These are phyloP conservation scores for Lenzites betulinus DNA, from an alignment of 768 basidiomycete genomes.

Conservation along the genomic window DNA sequence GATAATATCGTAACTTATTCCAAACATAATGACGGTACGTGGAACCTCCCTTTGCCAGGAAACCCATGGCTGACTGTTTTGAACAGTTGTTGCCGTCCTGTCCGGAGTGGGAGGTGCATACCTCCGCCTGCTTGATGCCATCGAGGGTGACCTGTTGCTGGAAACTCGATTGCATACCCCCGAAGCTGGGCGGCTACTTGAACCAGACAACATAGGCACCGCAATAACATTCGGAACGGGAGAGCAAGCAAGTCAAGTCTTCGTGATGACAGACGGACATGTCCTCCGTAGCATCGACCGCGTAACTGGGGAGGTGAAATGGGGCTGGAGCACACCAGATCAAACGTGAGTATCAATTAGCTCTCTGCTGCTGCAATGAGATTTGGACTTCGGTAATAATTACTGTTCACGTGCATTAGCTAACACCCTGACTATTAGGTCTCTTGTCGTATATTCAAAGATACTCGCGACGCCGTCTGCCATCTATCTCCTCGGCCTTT, in stretches of 20 bases:
- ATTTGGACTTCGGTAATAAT: no score
- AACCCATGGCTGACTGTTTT: no score
- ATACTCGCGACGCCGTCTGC: conserved; percentile 54
- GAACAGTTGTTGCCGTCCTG: conserved; percentile 64
- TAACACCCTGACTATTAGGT: conserved; percentile 41
- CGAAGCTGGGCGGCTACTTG: conserved; percentile 43
- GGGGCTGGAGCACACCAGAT: conserved; percentile 76
- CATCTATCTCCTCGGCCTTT: conserved; percentile 57
- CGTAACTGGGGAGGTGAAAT: conserved; percentile 54
- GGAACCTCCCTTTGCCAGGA: no score
- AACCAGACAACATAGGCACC: conserved; percentile 59
- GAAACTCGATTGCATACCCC: conserved; percentile 64
- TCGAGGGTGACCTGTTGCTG: conserved; percentile 62
- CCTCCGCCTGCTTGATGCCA: conserved; percentile 65
- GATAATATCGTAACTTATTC: conserved; percentile 72
- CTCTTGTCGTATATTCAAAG: conserved; percentile 63
- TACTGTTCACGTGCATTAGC: background rate
- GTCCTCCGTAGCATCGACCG: conserved; percentile 54
- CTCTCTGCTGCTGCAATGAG: no score
- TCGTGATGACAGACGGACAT: conserved; percentile 63
- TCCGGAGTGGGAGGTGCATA: conserved; percentile 76
- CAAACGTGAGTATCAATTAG: conserved; percentile 51
- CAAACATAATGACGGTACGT: conserved; percentile 57
- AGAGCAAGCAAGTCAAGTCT: conserved; percentile 39
- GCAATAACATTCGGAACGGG: conserved; percentile 47